A percentile compares a stretch with the other conserved stretches of the same genome.
phyloP scores from a whole-genome alignment of 2,329 filamentous ascomycete genomes.

The Venturia asperata region DNA sequence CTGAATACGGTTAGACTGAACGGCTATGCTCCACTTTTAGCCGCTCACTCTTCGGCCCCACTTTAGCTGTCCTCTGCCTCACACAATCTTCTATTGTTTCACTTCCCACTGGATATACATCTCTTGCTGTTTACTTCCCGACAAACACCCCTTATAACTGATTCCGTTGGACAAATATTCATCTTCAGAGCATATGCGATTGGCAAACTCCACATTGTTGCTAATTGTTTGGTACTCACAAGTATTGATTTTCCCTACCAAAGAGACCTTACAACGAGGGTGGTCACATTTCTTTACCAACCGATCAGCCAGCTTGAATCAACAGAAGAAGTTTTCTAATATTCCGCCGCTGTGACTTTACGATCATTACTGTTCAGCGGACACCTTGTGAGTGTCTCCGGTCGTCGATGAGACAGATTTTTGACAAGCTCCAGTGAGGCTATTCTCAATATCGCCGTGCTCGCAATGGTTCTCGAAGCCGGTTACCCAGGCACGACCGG shows the following conservation, averaged over 20 bases:
- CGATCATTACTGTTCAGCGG: neutral
- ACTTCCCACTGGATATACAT: neutral
- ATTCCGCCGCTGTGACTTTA: neutral
- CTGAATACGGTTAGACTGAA: no score
- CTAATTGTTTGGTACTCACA: neutral
- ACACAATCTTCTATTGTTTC: neutral
- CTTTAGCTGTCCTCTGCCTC: neutral
- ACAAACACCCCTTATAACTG: no score
- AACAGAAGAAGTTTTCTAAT: neutral
- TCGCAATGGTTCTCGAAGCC: constrained; percentile 36
- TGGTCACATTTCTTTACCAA: no score
- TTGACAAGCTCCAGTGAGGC: no score
- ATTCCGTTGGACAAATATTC: neutral
- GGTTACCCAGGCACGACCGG: constrained; percentile 39
- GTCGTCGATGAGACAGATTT: no score
- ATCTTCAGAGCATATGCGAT: neutral
- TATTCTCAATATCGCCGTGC: neutral
- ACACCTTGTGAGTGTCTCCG: no score
- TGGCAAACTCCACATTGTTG: neutral
- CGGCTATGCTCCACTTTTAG: neutral
- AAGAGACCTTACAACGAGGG: no score
- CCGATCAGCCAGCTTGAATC: neutral
- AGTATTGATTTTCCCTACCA: neutral
- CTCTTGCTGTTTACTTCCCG: no score
- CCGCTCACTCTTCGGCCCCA: neutral